Percentiles rank a stretch among this genome's conserved stretches.
Conservation (phyloP, 1,284 basidiomycete genomes). For the Pyrrhoderma lamaoense region DNA sequence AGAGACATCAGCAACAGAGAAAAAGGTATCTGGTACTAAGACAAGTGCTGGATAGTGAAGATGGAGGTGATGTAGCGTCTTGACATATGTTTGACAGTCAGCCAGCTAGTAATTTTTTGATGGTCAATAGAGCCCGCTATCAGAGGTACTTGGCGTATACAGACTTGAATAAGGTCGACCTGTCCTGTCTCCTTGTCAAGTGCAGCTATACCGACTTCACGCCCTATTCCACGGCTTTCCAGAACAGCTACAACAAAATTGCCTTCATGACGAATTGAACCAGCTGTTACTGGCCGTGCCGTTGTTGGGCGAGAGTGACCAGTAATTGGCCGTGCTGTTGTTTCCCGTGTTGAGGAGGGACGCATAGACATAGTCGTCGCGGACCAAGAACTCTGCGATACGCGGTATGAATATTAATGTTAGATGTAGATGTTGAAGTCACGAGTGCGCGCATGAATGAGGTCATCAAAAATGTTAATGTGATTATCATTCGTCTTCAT, state of each 20-base stretch:
- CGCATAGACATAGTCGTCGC: background rate
- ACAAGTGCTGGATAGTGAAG: constrained; percentile 66
- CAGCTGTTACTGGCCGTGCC: constrained; percentile 51
- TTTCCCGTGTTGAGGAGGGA: constrained; percentile 8
- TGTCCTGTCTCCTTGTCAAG: constrained; percentile 76
- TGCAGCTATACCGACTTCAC: constrained; percentile 81
- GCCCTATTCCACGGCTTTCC: constrained; percentile 66
- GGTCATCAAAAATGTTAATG: too few species aligned
- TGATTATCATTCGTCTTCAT: too few species aligned
- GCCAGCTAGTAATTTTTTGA: constrained; percentile 45
- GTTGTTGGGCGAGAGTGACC: constrained; percentile 26
- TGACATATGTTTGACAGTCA: constrained; percentile 80
- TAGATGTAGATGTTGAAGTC: too few species aligned
- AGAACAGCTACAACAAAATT: constrained; percentile 61
- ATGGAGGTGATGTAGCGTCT: constrained; percentile 81
- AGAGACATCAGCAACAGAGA: constrained; percentile 45
- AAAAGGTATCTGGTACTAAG: constrained; percentile 73
- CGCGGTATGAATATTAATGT: background rate
- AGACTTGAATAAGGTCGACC: constrained; percentile 65
- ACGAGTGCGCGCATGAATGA: too few species aligned
- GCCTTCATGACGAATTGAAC: constrained; percentile 48
- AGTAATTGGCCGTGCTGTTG: constrained; percentile 20
- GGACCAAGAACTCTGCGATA: too few species aligned
- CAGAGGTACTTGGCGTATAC: too few species aligned
- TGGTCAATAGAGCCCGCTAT: background rate